Percentiles rank a stretch among this genome's conserved stretches.
These are phyloP conservation scores for Pythium volutum DNA, from an alignment of 352 stramenopile species.

Conservation along the genomic window DNA sequence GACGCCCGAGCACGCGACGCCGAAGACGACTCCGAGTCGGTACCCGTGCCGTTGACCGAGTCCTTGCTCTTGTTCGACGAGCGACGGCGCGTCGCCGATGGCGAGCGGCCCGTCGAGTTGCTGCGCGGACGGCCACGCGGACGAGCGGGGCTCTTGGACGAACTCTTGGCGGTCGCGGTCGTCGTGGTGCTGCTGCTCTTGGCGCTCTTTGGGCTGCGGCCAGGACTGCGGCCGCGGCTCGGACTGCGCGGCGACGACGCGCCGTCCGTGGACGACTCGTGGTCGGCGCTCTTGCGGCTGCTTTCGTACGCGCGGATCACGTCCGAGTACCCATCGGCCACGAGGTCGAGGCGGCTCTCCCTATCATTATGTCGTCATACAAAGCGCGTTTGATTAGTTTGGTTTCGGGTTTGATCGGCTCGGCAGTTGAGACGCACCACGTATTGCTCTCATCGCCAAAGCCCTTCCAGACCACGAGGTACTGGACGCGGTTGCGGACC, in stretches of 20 bases:
- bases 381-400: background rate
- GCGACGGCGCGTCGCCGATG: slow-evolving; percentile 26
- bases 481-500: slow-evolving; percentile 78
- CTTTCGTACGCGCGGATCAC: slow-evolving; percentile 75
- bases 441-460: slow-evolving; percentile 84
- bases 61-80: slow-evolving; percentile 26
- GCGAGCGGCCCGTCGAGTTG: slow-evolving; percentile 46
- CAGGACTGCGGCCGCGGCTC: slow-evolving; percentile 39
- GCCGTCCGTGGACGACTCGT: slow-evolving; percentile 19
- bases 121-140: slow-evolving; percentile 60
- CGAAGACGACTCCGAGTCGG: slow-evolving; percentile 20
- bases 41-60: slow-evolving; percentile 4
- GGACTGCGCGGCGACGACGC: slow-evolving; percentile 33
- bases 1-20: slow-evolving; percentile 26
- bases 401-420: no score
- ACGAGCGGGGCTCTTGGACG: slow-evolving; percentile 27
- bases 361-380: slow-evolving; percentile 23
- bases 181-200: slow-evolving; percentile 21
- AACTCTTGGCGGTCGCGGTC: slow-evolving; percentile 20
- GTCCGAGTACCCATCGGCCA: slow-evolving; percentile 67
- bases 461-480: slow-evolving; percentile 76
- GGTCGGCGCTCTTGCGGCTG: slow-evolving; percentile 54
- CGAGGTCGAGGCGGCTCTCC: slow-evolving; percentile 81
- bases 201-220: slow-evolving; percentile 28
- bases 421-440: slow-evolving; percentile 36